Conservation (phyloP, 2,329 filamentous ascomycete genomes). For the Apiospora arundinis region DNA sequence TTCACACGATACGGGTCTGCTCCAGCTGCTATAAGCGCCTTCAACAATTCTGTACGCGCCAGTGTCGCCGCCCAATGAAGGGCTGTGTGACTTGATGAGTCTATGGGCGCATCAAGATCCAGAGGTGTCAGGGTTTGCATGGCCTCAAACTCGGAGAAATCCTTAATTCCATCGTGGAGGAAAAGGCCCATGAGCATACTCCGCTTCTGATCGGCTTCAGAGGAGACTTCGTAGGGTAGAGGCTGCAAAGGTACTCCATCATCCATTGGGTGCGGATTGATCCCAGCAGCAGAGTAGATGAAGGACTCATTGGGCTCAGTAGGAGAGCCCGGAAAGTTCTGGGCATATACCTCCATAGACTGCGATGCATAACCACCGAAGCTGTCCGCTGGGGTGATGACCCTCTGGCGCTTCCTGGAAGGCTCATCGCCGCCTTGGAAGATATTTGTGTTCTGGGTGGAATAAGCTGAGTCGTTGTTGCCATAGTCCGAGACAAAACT, state of each 20-base stretch:
- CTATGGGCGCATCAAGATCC: conserved; percentile 92
- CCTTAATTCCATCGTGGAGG: conserved; percentile 74
- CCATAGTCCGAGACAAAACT: conserved; percentile 80
- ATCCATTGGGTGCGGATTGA: conserved; percentile 53
- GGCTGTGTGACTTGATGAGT: conserved; percentile 86
- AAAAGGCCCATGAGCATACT: conserved; percentile 84
- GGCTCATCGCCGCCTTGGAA: conserved; percentile 74
- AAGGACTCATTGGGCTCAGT: conserved; percentile 85
- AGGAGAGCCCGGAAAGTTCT: conserved; percentile 71
- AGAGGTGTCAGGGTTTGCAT: conserved; percentile 76
- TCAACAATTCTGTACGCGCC: conserved; percentile 81
- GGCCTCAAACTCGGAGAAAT: conserved; percentile 73
- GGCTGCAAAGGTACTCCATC: conserved; percentile 68
- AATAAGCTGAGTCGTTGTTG: conserved; percentile 74
- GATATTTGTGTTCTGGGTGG: conserved; percentile 59
- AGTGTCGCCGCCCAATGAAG: conserved; percentile 96
- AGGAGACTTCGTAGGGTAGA: conserved; percentile 63
- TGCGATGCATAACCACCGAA: conserved; percentile 54
- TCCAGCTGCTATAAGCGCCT: conserved; percentile 80
- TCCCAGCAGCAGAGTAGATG: conserved; percentile 63
- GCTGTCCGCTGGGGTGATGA: conserved; percentile 63
- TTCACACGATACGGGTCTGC: conserved; percentile 91
- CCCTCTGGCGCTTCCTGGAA: conserved; percentile 77
- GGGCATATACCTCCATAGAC: conserved; percentile 53
- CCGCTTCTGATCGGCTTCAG: conserved; percentile 80